Evolutionary conservation across 1,284 basidiomycete species (phyloP), one percentile per base, ranked within the genome.

Genomic region (Puccinia polysora): DNA sequence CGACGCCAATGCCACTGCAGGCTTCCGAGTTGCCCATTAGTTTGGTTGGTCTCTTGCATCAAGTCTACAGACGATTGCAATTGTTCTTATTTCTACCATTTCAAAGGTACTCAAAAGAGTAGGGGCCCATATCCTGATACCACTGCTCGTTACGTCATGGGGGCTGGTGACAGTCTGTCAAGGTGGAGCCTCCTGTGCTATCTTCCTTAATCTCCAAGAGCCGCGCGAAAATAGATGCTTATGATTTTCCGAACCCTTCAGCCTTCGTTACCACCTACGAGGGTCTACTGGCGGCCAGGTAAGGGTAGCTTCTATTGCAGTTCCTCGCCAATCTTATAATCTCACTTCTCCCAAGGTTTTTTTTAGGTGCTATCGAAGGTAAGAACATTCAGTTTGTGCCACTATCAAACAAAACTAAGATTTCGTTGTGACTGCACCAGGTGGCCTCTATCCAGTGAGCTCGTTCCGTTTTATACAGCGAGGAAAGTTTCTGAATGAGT

Each of bases 311-410:
- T n/a, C 14, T 64, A 12, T 20, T 15, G 20, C 5, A 18, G 32
- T n/a, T 14, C 52, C 53, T 25, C 28, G 2, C 52, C 18, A 20
- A 28, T 10, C 30, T 45, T 2, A 40, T 1, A 10, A 23, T 7
- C 40, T 8, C 18, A 7, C 7, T 58, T 58, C 25, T 45, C 30
- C 25, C n/a, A 30, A 58, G 67, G n/a, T 69, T 69, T 32, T 59
- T 69, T 47, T 40, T 69, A 20, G 67, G 67, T 40, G 67, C 67
- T 50, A 55, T 69, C 20, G 67, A 69, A 34, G 67, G 67, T 60
- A 38, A 63, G 12, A 6, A 14, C 23, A n/a, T 45, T 45, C 6
- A 4, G 43, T 36, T 47, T 10, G 15, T 20, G 25, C 6, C 28
- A 14, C 43, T 2, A 43, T 20, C 28, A 23, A 10, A 2, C 15